Evolutionary conservation across 2,329 filamentous ascomycete species (phyloP), one percentile per base, ranked within the genome.

Genomic region (Blastomyces percursus): DNA sequence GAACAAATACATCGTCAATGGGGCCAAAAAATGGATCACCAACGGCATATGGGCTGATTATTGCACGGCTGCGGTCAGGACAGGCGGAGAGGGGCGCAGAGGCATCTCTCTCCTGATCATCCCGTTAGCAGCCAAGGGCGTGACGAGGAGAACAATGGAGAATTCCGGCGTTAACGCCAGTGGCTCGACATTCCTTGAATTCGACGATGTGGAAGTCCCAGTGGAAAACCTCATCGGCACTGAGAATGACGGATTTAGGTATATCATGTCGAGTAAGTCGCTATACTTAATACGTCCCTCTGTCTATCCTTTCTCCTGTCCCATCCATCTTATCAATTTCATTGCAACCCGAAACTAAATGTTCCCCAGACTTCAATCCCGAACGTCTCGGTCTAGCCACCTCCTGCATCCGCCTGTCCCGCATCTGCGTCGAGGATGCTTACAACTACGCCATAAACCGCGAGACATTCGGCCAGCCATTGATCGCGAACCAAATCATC

Each of bases 181-280:
- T 50, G 84, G 84, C 70, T 78, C 81, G 4, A 82, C 81, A 0
- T 84, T 84, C 71, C 87, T 91, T 67, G 86, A 89, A 70, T 78
- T 91, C 1, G 87, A 90, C 66, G 86, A 90, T 61, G 88, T 90
- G 2, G 80, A 82, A 63, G 87, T 91, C 0, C 87, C 87, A 0
- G 80, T 82, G 0, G 82, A 84, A 69, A 89, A 91, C 68, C 74
- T 90, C 9, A 84, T 91, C 58, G 88, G 88, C 1, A 69, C 79
- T 30, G 87, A 90, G 71, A 87, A 88, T 40, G 76, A 82, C 70
- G 88, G 88, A 0, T 90, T 91, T 82, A 80, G 79, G 59, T 88
- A 89, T 67, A 83, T 88, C 69, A 89, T 89, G 86, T 86, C 84
- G 48, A 89, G 80, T 74, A 69, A 66, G 69, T 67, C 24, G 12